phyloP scores from a whole-genome alignment of 1,284 basidiomycete species.

The Ustilago crameri region DNA sequence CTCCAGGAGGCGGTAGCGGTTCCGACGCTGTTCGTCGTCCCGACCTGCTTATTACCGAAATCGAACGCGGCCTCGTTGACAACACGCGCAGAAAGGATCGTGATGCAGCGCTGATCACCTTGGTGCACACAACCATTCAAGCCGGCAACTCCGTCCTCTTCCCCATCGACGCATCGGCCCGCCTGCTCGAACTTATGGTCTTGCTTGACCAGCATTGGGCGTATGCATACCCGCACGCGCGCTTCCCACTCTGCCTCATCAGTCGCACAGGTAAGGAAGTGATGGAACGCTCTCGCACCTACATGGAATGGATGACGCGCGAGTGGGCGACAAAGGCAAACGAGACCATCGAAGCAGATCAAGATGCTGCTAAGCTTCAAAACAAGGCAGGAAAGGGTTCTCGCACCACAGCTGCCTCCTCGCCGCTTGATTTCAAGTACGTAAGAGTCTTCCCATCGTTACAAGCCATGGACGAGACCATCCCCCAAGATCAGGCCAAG shows the following conservation, averaged over 20 bases:
- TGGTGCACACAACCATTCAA: conserved; percentile 86
- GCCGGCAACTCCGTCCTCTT: conserved; percentile 83
- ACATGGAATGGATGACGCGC: conserved; percentile 99
- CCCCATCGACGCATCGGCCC: conserved; percentile 92
- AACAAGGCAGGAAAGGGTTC: conserved; percentile 4
- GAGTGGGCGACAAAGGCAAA: conserved; percentile 74
- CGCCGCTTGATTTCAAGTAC: conserved; percentile 70
- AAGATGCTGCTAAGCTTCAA: conserved; percentile 12
- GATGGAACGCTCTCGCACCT: conserved; percentile 90
- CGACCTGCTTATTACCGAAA: conserved; percentile 86
- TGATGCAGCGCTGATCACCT: conserved; percentile 74
- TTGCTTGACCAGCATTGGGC: conserved; percentile 98
- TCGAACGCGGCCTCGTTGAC: conserved; percentile 79
- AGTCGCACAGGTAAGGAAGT: conserved; percentile 91
- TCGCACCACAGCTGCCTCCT: conserved; percentile 20
- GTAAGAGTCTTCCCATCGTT: conserved; percentile 88
- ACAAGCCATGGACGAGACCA: conserved; percentile 80
- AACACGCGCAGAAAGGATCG: conserved; percentile 90
- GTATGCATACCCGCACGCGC: conserved; percentile 76
- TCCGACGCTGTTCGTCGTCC: conserved; percentile 59
- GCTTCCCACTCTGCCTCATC: conserved; percentile 80
- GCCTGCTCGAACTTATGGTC: conserved; percentile 91
- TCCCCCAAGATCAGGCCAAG: conserved; percentile 80
- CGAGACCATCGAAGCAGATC: conserved; percentile 45
- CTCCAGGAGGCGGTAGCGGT: conserved; percentile 20